These are phyloP conservation scores for Aotearoamyces nothofagi DNA, from an alignment of 2,329 filamentous ascomycete genomes.

Conservation along the genomic window DNA sequence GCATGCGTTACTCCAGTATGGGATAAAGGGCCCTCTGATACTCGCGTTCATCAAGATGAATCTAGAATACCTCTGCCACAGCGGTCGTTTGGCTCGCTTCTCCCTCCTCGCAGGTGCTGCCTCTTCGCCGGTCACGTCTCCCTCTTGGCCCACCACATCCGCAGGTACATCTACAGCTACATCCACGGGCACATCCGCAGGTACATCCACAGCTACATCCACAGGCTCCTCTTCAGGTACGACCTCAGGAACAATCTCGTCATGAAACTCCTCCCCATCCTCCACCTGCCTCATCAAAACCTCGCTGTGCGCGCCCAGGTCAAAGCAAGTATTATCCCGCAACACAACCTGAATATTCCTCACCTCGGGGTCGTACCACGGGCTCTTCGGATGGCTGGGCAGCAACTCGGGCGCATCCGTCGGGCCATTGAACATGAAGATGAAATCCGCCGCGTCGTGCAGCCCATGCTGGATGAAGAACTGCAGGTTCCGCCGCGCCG, in stretches of 20 bases:
- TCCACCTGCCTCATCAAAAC: constrained; percentile 8
- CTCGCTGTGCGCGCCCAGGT: constrained; percentile 14
- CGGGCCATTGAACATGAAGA: constrained; percentile 16
- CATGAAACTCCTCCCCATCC: background rate
- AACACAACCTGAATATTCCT: constrained; percentile 11
- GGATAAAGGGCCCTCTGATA: constrained; percentile 16
- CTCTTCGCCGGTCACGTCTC: no score
- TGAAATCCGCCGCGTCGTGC: constrained; percentile 14
- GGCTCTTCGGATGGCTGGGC: constrained; percentile 4
- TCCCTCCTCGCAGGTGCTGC: no score
- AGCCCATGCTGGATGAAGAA: constrained; percentile 16
- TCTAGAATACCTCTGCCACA: constrained; percentile 14
- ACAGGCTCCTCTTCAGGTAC: background rate
- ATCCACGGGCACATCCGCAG: no score
- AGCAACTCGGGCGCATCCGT: constrained; percentile 8
- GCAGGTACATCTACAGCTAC: no score
- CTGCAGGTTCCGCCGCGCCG: constrained; percentile 12
- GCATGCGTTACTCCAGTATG: constrained; percentile 12
- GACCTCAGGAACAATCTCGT: background rate
- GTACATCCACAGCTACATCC: no score
- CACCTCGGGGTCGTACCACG: constrained; percentile 4
- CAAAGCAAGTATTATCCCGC: constrained; percentile 15
- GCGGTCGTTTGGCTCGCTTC: no score
- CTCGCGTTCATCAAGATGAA: constrained; percentile 17
- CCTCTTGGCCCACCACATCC: no score